Percentiles rank a stretch among this genome's conserved stretches.
Evolutionary conservation across 257 asterid species (phyloP).

Genomic region (Gynochthodes officinalis): DNA sequence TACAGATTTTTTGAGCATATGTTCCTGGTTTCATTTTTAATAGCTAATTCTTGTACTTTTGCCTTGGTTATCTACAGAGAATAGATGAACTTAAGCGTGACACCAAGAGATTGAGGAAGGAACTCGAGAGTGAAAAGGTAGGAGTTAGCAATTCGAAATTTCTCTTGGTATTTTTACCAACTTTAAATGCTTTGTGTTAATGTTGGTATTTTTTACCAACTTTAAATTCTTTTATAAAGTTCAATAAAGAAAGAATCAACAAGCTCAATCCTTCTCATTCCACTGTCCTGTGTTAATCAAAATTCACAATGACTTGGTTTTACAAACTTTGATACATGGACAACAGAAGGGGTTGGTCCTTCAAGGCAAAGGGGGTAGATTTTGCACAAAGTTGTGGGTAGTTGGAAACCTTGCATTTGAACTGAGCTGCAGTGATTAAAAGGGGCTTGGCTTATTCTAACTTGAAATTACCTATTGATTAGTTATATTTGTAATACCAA

Average conservation of each 20-base stretch:
- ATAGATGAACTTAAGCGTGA: slow-evolving; percentile 83
- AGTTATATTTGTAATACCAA: neutral
- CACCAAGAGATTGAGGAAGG: slow-evolving; percentile 59
- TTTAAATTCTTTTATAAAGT: neutral
- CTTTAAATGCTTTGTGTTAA: neutral
- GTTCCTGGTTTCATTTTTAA: neutral
- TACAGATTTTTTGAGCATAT: neutral
- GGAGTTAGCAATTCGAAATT: slow-evolving; percentile 33
- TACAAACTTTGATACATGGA: neutral
- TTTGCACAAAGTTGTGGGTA: neutral
- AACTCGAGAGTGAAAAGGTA: slow-evolving; percentile 97
- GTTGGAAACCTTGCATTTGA: neutral
- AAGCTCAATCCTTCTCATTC: neutral
- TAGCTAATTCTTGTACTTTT: slow-evolving; percentile 20
- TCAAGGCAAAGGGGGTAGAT: neutral
- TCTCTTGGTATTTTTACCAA: slow-evolving; percentile 1
- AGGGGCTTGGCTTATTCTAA: neutral
- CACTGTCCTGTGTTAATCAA: neutral
- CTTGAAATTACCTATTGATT: neutral
- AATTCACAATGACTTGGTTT: neutral
- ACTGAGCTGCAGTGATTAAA: neutral
- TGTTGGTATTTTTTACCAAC: no score
- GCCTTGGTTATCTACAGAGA: slow-evolving; percentile 46
- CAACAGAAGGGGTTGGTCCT: neutral
- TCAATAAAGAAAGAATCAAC: neutral